These are phyloP conservation scores for Dicorynia guianensis DNA, from an alignment of 306 rosid genomes.

Conservation along the genomic window DNA sequence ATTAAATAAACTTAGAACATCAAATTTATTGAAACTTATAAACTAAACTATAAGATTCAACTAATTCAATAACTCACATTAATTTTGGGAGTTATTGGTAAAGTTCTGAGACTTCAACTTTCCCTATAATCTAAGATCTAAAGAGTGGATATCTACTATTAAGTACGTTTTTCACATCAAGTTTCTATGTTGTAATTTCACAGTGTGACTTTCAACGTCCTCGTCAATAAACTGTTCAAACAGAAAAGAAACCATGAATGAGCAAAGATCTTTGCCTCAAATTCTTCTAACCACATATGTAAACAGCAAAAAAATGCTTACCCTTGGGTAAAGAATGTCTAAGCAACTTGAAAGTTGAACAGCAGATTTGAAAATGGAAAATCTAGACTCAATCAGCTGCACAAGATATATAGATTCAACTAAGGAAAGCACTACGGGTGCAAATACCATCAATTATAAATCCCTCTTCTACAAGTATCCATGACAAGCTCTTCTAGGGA, in stretches of 20 bases:
- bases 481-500: not conserved
- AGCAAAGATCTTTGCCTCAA: not conserved
- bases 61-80: too few relatives aligned
- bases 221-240: conserved; percentile 53
- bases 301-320: conserved; percentile 29
- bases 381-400: conserved; percentile 74
- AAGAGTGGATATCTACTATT: too few relatives aligned
- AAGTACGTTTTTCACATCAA: too few relatives aligned
- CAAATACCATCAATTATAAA: not conserved
- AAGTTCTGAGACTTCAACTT: too few relatives aligned
- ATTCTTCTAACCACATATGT: not conserved
- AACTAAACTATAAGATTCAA: too few relatives aligned
- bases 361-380: conserved; percentile 61
- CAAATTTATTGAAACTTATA: too few relatives aligned
- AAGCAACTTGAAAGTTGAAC: conserved; percentile 61
- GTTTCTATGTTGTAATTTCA: too few relatives aligned
- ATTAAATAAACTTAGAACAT: too few relatives aligned
- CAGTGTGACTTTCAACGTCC: conserved; percentile 39
- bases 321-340: conserved; percentile 60
- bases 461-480: not conserved
- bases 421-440: not conserved
- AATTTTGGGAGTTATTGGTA: too few relatives aligned
- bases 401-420: conserved; percentile 7
- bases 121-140: too few relatives aligned
- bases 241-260: not conserved